Conservation (phyloP, 2,329 filamentous ascomycete genomes). For the Arachnomyces sp. region DNA sequence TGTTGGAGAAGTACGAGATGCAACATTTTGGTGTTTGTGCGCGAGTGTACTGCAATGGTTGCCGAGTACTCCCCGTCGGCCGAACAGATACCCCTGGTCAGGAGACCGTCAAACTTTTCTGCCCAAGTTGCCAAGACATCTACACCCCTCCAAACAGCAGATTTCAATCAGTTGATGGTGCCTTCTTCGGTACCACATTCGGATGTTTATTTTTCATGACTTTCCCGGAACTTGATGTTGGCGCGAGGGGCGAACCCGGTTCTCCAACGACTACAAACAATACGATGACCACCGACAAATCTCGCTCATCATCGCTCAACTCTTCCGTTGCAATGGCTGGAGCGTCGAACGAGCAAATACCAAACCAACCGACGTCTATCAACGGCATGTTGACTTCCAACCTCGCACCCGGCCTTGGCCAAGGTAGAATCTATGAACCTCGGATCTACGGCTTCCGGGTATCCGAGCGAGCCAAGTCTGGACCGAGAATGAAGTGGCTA, state of each 20-base stretch:
- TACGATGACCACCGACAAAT: slow-evolving; percentile 19
- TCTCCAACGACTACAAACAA: slow-evolving; percentile 15
- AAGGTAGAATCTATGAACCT: slow-evolving; percentile 80
- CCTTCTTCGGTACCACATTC: slow-evolving; percentile 97
- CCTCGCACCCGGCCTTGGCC: slow-evolving; percentile 77
- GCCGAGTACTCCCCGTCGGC: slow-evolving; percentile 85
- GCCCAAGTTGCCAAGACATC: slow-evolving; percentile 90
- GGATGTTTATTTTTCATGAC: slow-evolving; percentile 96
- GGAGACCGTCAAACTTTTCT: slow-evolving; percentile 97
- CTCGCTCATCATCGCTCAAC: slow-evolving; percentile 26
- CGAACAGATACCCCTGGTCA: slow-evolving; percentile 90
- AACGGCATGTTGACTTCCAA: slow-evolving; percentile 85
- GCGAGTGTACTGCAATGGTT: slow-evolving; percentile 83
- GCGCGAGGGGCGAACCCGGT: slow-evolving; percentile 50
- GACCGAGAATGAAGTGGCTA: slow-evolving; percentile 95
- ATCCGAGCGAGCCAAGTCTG: slow-evolving; percentile 78
- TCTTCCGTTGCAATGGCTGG: slow-evolving; percentile 20
- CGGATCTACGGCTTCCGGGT: slow-evolving; percentile 96
- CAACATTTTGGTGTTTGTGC: slow-evolving; percentile 94
- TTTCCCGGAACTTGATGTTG: slow-evolving; percentile 88
- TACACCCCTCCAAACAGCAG: slow-evolving; percentile 96
- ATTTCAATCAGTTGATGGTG: slow-evolving; percentile 94
- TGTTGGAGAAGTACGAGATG: slow-evolving; percentile 98
- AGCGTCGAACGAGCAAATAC: slow-evolving; percentile 26
- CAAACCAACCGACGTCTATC: slow-evolving; percentile 48